Evolutionary conservation across 352 stramenopile species (phyloP).

Genomic region (Pelagophyceae sp.): DNA sequence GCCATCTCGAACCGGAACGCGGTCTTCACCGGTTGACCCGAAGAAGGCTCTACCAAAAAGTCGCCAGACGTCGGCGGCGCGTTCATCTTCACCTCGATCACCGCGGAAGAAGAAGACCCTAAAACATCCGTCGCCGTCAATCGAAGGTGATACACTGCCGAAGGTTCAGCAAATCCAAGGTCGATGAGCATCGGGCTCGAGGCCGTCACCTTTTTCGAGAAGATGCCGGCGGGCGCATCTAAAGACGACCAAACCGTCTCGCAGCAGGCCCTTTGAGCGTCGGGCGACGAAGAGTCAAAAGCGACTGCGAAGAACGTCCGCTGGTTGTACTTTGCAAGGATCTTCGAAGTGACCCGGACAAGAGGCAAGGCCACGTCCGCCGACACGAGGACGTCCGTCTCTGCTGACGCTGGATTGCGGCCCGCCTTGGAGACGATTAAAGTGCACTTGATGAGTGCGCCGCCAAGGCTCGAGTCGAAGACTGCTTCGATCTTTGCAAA

Average conservation of each 20-base stretch:
- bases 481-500: too few relatives aligned
- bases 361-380: too few relatives aligned
- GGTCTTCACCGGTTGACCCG: neutral
- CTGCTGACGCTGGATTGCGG: neutral
- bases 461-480: neutral
- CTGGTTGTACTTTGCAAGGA: neutral
- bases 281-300: neutral
- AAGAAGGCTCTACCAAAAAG: neutral
- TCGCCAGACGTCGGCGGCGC: neutral
- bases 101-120: neutral
- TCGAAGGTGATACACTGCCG: neutral
- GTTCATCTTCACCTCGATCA: neutral
- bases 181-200: neutral
- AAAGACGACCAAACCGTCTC: neutral
- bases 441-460: neutral
- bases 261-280: neutral
- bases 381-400: too few relatives aligned
- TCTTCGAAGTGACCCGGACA: neutral
- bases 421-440: neutral
- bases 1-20: neutral
- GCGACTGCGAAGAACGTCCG: neutral
- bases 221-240: neutral
- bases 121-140: neutral
- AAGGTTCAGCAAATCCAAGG: neutral
- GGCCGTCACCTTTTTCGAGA: neutral